Base-by-base conservation (phyloP, 768 basidiomycete species). In the Kwoniella dejecticola region DNA sequence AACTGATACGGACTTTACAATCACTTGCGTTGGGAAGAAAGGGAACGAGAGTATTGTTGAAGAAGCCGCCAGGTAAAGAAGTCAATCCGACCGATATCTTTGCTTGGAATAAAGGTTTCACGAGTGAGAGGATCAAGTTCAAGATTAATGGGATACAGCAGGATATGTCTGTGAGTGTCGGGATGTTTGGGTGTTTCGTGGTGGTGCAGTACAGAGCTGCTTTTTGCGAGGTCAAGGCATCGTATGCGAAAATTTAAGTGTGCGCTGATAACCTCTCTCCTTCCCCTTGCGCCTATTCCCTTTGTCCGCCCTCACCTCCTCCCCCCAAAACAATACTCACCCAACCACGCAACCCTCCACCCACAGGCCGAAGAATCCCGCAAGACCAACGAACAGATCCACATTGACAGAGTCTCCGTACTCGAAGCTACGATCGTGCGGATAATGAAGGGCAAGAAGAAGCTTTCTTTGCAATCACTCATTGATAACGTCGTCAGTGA, bases 141-240 rank as follows among this genome's bases (percentile, higher is more conserved):
- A 90, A 90, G 79, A 94, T 98, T 80, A 95, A 93, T 73, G 90
- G 93, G 21, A 95, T 99, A 49, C 96, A 97, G 77, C 89, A 88
- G 15, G 93, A 93, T 74, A 89, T 94, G 67, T 87, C 91, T 63
- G 91, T 94, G 72, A 62, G 88, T 80, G 11, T n/a, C n/a, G n/a
- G n/a, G n/a, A n/a, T 7, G 6, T 40, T 38, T 19, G 11, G 23
- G 10, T n/a, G 29, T 29, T 17, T 8, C 36, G 36, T 17, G 36
- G 36, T n/a, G n/a, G n/a, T n/a, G n/a, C n/a, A n/a, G n/a, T n/a
- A n/a, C n/a, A n/a, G n/a, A n/a, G n/a, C n/a, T n/a, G n/a, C n/a
- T n/a, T n/a, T n/a, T n/a, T n/a, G n/a, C n/a, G n/a, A n/a, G n/a
- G n/a, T n/a, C n/a, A n/a, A n/a, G n/a, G n/a, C n/a, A n/a, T n/a